Percentiles rank a stretch among this genome's conserved stretches.
Conservation (phyloP, 2,329 filamentous ascomycete genomes). For the Clonostachys byssicola region DNA sequence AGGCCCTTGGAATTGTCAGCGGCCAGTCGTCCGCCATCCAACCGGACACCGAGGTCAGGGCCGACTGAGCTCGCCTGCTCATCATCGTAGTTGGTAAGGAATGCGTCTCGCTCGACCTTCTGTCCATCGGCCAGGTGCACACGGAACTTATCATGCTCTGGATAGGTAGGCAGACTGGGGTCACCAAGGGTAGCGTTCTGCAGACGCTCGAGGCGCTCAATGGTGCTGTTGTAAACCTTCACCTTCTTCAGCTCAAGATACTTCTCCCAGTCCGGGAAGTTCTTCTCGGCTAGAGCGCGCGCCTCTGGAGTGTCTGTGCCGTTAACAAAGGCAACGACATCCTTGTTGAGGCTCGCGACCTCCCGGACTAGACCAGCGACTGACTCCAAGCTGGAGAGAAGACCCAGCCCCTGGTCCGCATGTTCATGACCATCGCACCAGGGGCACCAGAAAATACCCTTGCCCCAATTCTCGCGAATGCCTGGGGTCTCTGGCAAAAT, state of each 20-base stretch:
- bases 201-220: constrained; percentile 41
- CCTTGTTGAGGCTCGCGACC: constrained; percentile 47
- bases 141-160: constrained; percentile 51
- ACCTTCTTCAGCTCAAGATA: constrained; percentile 47
- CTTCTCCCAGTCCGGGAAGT: constrained; percentile 39
- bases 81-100: constrained; percentile 43
- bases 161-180: constrained; percentile 32
- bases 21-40: constrained; percentile 37
- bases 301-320: constrained; percentile 46
- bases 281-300: constrained; percentile 28
- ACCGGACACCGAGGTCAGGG: constrained; percentile 36
- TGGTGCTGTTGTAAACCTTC: constrained; percentile 50
- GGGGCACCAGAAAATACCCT: constrained; percentile 59
- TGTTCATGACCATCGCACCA: constrained; percentile 64
- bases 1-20: constrained; percentile 35
- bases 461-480: constrained; percentile 48
- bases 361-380: constrained; percentile 42
- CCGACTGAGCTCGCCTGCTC: constrained; percentile 44
- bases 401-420: constrained; percentile 48
- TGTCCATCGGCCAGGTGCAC: constrained; percentile 44
- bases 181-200: constrained; percentile 24
- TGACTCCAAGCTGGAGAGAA: constrained; percentile 40
- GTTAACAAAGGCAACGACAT: constrained; percentile 55
- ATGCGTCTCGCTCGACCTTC: constrained; percentile 40
- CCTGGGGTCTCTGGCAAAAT: constrained; percentile 51